Conservation (phyloP, 2,329 filamentous ascomycete species). For the Fusarium musae region DNA sequence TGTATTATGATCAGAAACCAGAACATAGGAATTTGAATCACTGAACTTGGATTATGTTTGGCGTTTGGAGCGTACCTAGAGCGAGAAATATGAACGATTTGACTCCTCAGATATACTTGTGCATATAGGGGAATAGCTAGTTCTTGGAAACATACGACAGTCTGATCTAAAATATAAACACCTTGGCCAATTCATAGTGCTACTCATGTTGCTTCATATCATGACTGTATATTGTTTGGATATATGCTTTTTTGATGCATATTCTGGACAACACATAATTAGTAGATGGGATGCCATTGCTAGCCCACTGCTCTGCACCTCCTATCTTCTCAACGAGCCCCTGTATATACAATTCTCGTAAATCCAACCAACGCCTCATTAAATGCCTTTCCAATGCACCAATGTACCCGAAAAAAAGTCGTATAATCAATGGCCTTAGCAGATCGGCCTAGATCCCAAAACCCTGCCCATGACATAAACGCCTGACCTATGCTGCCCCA, state of each 20-base stretch:
- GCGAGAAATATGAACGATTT: not conserved
- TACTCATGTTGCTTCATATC: not conserved
- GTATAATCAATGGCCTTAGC: slow-evolving; percentile 19
- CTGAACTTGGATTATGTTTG: slow-evolving; percentile 5
- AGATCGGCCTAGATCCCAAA: slow-evolving; percentile 31
- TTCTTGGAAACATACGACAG: not conserved
- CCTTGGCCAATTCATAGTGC: not conserved
- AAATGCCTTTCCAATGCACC: slow-evolving; percentile 36
- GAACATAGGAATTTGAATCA: not conserved
- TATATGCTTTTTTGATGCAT: not conserved
- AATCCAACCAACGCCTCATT: slow-evolving; percentile 33
- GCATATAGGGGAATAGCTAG: not conserved
- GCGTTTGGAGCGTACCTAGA: slow-evolving; percentile 15
- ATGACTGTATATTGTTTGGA: slow-evolving; percentile 2
- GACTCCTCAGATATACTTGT: not conserved
- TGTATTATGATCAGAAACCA: not conserved
- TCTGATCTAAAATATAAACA: not conserved
- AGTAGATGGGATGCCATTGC: not conserved
- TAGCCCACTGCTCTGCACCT: not conserved
- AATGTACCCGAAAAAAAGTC: slow-evolving; percentile 17
- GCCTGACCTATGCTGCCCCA: slow-evolving; percentile 46
- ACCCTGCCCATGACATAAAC: slow-evolving; percentile 38
- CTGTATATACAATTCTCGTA: slow-evolving; percentile 19
- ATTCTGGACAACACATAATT: not conserved
- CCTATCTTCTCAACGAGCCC: not conserved